phyloP scores from a whole-genome alignment of 108 stramenopile species.

The Skeletonema tropicum region DNA sequence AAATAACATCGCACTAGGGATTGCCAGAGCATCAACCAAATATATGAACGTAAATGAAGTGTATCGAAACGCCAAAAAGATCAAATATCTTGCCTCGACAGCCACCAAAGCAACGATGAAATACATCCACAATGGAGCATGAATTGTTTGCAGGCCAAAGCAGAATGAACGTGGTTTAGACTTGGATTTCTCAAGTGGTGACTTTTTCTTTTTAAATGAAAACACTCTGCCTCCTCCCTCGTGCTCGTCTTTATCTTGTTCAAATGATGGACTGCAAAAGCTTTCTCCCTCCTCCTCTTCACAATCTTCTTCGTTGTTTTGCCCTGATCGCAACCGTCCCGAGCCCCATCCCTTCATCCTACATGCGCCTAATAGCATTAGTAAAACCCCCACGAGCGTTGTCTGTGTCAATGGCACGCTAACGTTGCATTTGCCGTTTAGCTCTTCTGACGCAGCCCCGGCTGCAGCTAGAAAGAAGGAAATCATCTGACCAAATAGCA shows the following conservation, averaged over 20 bases:
- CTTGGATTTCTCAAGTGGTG: conserved; percentile 5
- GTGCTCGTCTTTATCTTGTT: neutral
- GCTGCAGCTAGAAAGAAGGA: conserved; percentile 33
- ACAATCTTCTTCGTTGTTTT: neutral
- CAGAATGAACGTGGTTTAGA: conserved; percentile 20
- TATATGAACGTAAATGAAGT: conserved; percentile 95
- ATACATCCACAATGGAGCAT: conserved; percentile 57
- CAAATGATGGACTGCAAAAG: conserved; percentile 9
- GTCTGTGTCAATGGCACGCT: conserved; percentile 69
- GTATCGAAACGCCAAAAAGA: conserved; percentile 86
- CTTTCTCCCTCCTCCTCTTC: conserved; percentile 23
- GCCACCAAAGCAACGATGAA: conserved; percentile 82
- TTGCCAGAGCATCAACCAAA: conserved; percentile 91
- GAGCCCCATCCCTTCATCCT: neutral
- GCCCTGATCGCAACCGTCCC: conserved; percentile 19
- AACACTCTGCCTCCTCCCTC: neutral
- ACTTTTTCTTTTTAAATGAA: conserved; percentile 4
- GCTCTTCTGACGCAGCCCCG: conserved; percentile 28
- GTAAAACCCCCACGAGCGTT: conserved; percentile 47
- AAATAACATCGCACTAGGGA: conserved; percentile 93
- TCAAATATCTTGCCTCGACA: conserved; percentile 90
- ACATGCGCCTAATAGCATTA: conserved; percentile 32
- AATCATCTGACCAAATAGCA: conserved; percentile 35
- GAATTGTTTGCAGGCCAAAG: conserved; percentile 43
- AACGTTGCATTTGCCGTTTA: conserved; percentile 52